Base-by-base conservation (phyloP, 2,329 filamentous ascomycete genomes). In the Knoxdaviesia proteae region DNA sequence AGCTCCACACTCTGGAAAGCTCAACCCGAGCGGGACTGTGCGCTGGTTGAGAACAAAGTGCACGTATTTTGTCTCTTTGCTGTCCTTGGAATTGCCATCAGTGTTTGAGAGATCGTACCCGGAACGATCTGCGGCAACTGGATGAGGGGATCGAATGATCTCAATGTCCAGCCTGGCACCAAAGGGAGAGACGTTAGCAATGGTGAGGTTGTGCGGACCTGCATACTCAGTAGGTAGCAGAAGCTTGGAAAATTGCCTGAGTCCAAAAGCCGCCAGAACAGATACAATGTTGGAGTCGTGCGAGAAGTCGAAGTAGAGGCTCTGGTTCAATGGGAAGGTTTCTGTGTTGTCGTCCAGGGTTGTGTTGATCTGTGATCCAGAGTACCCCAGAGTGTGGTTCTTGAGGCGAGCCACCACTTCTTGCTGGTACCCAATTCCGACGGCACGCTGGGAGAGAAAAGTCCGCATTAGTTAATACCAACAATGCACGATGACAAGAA, bases 21-120 rank as follows among this genome's bases (percentile, higher is more conserved):
- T 83, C 46, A 57, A 57, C 6, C 79, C 76, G 1, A 86, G 61
- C 1, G 80, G 80, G 1, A 86, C 52, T 0, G 80, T 86, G 32
- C 81, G 65, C 58, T 84, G 79, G 54, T 84, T 84, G 38, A 84
- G 64, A 3, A 84, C 58, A 51, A 86, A 81, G 55, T 84, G 80
- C 5, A 86, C 64, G 54, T 86, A 86, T 42, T 62, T 71, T 0
- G 77, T 84, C 0, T 63, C 57, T 3, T 20, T 20, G 2, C 20
- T 20, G 20, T 20, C 20, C 2, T 20, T 20, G 20, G 20, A 20
- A 20, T 3, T 20, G 20, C 20, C 20, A 20, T 20, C 20, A 3
- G 20, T 20, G 20, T 20, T 20, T 20, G 20, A 20, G 3, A 57
- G 51, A 4, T 60, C 53, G 47, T 77, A 80, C 6, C 65, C 61